A percentile compares a stretch with the other conserved stretches of the same genome.
Evolutionary conservation across 257 asterid species (phyloP).

Genomic region (Lantana camara): DNA sequence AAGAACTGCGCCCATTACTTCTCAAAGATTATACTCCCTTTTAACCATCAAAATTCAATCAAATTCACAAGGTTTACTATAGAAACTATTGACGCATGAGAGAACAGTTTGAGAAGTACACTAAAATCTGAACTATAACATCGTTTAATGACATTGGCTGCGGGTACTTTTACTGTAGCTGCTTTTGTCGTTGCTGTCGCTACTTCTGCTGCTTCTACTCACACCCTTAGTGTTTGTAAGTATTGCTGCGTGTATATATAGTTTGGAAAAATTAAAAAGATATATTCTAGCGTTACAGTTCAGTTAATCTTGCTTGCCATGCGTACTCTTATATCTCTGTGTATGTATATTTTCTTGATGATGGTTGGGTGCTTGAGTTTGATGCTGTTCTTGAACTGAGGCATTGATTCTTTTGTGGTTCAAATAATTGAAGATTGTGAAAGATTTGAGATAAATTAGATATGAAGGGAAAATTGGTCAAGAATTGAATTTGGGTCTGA

Average conservation of each 20-base stretch:
- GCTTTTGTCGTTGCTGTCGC: conserved; percentile 47
- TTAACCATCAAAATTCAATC: too few relatives aligned
- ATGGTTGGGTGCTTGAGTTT: neutral
- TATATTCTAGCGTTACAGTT: neutral
- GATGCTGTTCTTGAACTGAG: neutral
- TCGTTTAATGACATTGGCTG: too few relatives aligned
- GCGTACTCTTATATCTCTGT: neutral
- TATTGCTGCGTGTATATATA: neutral
- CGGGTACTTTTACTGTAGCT: conserved; percentile 33
- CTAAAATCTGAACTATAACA: too few relatives aligned
- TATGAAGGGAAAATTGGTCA: neutral
- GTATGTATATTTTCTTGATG: neutral
- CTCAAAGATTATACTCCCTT: too few relatives aligned
- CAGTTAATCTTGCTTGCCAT: neutral
- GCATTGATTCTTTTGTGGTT: too few relatives aligned
- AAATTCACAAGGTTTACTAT: too few relatives aligned
- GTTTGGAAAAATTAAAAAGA: too few relatives aligned
- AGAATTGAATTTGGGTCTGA: neutral
- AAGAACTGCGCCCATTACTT: too few relatives aligned
- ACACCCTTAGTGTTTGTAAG: conserved; percentile 20
- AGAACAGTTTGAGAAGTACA: too few relatives aligned
- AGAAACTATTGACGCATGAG: too few relatives aligned
- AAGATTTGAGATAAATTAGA: neutral
- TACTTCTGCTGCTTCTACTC: conserved; percentile 46
- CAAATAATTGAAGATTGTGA: too few relatives aligned